Evolutionary conservation across 768 basidiomycete genomes (phyloP).

Genomic region (Dacryopinax spathularia): DNA sequence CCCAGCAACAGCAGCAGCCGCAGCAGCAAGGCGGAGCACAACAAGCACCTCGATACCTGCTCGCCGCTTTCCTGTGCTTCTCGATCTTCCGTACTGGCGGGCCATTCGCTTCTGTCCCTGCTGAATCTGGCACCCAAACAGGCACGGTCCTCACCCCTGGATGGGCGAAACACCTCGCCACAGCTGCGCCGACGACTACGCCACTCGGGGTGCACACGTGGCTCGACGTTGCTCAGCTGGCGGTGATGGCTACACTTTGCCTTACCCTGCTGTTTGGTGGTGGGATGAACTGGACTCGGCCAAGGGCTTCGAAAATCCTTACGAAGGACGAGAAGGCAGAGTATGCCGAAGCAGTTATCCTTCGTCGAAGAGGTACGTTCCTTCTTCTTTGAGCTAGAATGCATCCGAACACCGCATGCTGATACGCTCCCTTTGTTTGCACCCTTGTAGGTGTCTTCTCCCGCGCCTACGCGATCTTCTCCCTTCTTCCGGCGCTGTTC

Average conservation of each 20-base stretch:
- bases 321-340: background rate
- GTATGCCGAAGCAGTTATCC: background rate
- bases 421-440: background rate
- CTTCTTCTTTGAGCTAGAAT: background rate
- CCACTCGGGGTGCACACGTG: background rate
- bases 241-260: background rate
- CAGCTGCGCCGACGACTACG: background rate
- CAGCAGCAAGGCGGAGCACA: slow-evolving; percentile 17
- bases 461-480: background rate
- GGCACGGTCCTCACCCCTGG: background rate
- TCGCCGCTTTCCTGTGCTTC: slow-evolving; percentile 71
- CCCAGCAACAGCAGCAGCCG: slow-evolving; percentile 6
- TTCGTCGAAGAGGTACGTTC: background rate
- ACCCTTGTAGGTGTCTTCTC: slow-evolving; percentile 1
- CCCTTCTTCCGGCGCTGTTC: background rate
- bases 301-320: background rate
- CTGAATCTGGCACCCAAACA: background rate
- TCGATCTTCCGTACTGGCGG: slow-evolving; percentile 43
- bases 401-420: background rate
- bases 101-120: background rate
- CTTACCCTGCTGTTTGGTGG: background rate
- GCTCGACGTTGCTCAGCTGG: background rate
- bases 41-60: slow-evolving; percentile 43
- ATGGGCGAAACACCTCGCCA: background rate
- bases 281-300: background rate